These are phyloP conservation scores for Ogataea corticis DNA, from an alignment of 805 yeast genomes.

Conservation along the genomic window DNA sequence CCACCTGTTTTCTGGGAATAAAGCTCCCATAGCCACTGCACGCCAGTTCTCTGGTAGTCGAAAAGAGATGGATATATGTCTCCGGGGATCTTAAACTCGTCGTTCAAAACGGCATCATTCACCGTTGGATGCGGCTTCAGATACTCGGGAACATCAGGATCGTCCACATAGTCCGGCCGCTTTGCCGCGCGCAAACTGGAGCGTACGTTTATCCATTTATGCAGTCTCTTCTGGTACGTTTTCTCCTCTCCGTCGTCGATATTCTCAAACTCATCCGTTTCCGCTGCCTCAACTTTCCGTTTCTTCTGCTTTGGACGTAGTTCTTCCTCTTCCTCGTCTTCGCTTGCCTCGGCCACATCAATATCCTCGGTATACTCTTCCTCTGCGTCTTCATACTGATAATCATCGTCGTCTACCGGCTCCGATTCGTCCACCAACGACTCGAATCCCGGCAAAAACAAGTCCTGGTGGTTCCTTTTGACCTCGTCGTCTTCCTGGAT, in stretches of 20 bases:
- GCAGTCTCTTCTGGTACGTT: constrained; percentile 59
- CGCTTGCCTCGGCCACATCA: constrained; percentile 9
- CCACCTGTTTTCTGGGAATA: constrained; percentile 90
- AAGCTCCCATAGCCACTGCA: constrained; percentile 97
- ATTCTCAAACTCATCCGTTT: constrained; percentile 41
- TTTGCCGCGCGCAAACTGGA: constrained; percentile 40
- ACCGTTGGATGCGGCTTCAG: constrained; percentile 71
- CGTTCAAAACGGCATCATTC: constrained; percentile 74
- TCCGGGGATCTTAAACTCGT: constrained; percentile 78
- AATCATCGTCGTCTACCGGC: constrained; percentile 28
- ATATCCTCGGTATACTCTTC: not conserved
- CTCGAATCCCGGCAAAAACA: constrained; percentile 52
- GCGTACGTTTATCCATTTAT: constrained; percentile 59
- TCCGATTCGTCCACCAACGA: constrained; percentile 15
- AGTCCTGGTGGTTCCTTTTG: constrained; percentile 40
- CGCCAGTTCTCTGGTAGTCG: constrained; percentile 94
- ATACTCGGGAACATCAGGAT: constrained; percentile 56
- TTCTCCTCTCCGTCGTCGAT: constrained; percentile 82
- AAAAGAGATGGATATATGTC: constrained; percentile 85
- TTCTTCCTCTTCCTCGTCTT: constrained; percentile 22
- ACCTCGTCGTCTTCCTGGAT: constrained; percentile 39
- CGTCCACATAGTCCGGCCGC: constrained; percentile 31
- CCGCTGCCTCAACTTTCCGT: constrained; percentile 6
- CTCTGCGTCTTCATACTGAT: constrained; percentile 15
- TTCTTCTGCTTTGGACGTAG: constrained; percentile 22